Base-by-base conservation (phyloP, 495 filamentous ascomycete genomes). In the Tuber umbilicatum region DNA sequence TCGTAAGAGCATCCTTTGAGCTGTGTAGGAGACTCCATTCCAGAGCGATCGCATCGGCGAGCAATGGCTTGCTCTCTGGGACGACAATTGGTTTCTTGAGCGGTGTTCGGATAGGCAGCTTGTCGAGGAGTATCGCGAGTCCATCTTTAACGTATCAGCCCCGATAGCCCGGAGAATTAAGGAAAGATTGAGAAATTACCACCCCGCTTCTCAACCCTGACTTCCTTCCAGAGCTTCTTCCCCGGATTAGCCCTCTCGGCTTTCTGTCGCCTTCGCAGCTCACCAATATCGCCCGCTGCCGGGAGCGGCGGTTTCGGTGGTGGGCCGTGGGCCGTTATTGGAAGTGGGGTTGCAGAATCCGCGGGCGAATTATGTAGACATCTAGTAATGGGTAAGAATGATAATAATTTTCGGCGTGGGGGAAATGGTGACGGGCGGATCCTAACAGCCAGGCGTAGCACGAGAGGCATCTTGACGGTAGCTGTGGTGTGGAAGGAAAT, bases 1-100 rank as follows among this genome's bases (percentile, higher is more conserved):
- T 89, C 42, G 88, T 87, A 27, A 90, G 83, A 0, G 93, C 94
- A 82, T 97, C 91, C 75, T 91, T 89, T 4, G 90, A 88, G 71
- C 91, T 91, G 37, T 89, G 86, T 73, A 98, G 88, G 55, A 90
- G 87, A 81, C 97, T 93, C 95, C 95, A 99, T 85, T 99, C 95
- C 16, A 95, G 82, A 0, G 94, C 95, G 69, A 99, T 88, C 40
- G 92, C 91, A 39, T 88, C 85, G n/a, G 96, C 95, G 21, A 99
- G 90, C 73, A 93, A 88, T 19, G 90, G 89, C 82, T 97, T 97
- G 70, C 86, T 86, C 0, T 84, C 80, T 0, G 95, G 94, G 42
- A 98, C 80, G 3, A 87, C 86, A 77, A 99, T 87, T 72, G 91
- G 85, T 23, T 87, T 83, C 87, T 92, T 94, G 0, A 85, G 85